Evolutionary conservation across 176 grass and related monocot species (phyloP), one percentile per base, ranked within the genome.

Genomic region (Oryza punctata): DNA sequence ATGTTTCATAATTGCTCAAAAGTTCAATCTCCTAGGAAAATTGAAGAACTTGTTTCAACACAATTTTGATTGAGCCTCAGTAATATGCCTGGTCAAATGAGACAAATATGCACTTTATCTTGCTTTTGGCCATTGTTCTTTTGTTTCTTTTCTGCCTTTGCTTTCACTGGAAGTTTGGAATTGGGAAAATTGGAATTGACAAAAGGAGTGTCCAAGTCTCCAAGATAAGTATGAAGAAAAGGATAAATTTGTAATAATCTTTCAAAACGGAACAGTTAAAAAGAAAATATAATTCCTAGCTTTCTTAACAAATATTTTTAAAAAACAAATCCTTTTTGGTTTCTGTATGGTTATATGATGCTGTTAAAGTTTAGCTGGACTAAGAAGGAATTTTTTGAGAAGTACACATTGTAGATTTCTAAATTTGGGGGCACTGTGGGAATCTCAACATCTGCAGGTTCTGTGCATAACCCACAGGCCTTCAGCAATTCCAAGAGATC

Each of bases 151-250:
- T 76, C 27, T 13, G 1, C 38, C 88, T 93, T 93, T 93, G 85
- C 85, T 93, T 90, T 83, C 40, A 46, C 14, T 28, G 59, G 64
- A 88, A 86, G 82, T 74, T 83, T 77, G 10, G 54, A 87, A 81
- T 87, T 38, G 37, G 37, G 37, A 38, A 38, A 38, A 38, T 38
- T 38, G 37, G 37, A 38, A 38, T 82, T 65, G 12, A 32, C 63
- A 69, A 26, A 35, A 80, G 82, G 30, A n/a, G 63, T 12, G 1
- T 50, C 21, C 50, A 54, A 54, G 16, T 54, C 16, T 19, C 50
- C 69, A 60, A 26, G 12, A 82, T 38, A 8, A 69, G 35, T 47
- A 59, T 63, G 50, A 79, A 85, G 28, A 69, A 74, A 89, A 14
- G 7, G 65, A 73, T 79, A 81, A 50, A 84, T 37, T n/a, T 46